These are phyloP conservation scores for Leccinum imitatum DNA, from an alignment of 768 basidiomycete genomes.

Conservation along the genomic window DNA sequence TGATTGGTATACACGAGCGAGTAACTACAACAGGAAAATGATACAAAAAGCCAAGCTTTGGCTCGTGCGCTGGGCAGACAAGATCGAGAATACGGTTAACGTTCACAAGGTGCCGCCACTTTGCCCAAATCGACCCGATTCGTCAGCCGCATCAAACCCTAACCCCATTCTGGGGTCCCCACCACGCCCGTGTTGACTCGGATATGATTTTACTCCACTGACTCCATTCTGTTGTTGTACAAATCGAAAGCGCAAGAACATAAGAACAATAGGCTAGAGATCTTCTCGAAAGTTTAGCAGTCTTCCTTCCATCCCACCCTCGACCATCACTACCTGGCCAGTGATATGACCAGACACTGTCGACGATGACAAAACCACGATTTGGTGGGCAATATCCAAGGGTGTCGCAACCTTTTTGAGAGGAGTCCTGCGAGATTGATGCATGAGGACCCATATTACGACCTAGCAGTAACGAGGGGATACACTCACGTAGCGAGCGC, in stretches of 20 bases:
- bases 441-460: not conserved
- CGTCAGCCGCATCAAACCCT: conserved; percentile 26
- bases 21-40: not conserved
- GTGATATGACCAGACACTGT: conserved; percentile 67
- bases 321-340: conserved; percentile 68
- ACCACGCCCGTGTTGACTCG: not conserved
- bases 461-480: not conserved
- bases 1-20: conserved; percentile 8
- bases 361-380: conserved; percentile 59
- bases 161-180: conserved; percentile 19
- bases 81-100: conserved; percentile 8
- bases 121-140: conserved; percentile 3
- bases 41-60: not conserved
- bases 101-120: not conserved
- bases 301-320: conserved; percentile 80
- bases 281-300: conserved; percentile 44
- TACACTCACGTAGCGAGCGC: conserved; percentile 65
- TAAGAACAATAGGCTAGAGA: not conserved
- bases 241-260: not conserved
- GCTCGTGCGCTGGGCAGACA: not conserved
- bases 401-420: conserved; percentile 67
- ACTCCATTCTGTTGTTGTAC: not conserved
- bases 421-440: conserved; percentile 49
- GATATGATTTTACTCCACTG: not conserved
- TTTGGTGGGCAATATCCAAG: conserved; percentile 62